Base-by-base conservation (phyloP, 352 stramenopile genomes). In the Pythium rishiriense region DNA sequence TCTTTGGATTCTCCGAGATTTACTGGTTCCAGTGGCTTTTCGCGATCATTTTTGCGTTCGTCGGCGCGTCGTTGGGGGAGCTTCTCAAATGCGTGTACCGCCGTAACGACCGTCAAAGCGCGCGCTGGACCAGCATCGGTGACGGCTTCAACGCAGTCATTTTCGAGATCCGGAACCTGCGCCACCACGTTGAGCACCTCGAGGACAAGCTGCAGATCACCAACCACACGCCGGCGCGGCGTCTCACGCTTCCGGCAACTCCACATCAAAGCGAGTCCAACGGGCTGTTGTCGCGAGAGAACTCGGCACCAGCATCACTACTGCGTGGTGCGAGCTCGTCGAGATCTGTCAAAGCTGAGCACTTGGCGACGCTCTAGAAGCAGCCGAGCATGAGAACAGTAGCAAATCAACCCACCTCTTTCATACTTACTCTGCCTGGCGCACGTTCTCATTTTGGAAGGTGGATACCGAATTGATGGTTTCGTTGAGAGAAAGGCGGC, bases 1-100 rank as follows among this genome's bases (percentile, higher is more conserved):
- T 91, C 24, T 89, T 89, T 28, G 78, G 79, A 15, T 89, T 89
- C 57, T 72, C 73, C 53, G 83, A 87, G 63, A 88, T 89, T n/a
- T 39, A 70, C 54, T 83, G 69, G 64, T 88, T 75, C 67, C 70
- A 87, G 67, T 79, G 73, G 73, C 55, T 75, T 21, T 74, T 77
- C 21, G 49, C 70, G 15, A 79, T 83, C 60, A 60, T 68, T 12
- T 64, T 72, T 9, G 74, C 74, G 19, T 70, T 78, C 61, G 22
- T 69, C 1, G 66, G 54, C 3, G 74, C 72, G 1, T 68, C 72
- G 33, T 49, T 80, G 3, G 69, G 69, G 6, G 74, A 83, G 45
- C 37, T 74, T 26, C 58, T 83, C 66, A 83, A 83, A 56, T 78
- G 73, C 35, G 52, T 71, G 5, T 83, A 73, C 59, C 66, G 74